These are phyloP conservation scores for Pseudomonodictys pantanalensis DNA, from an alignment of 495 filamentous ascomycete genomes.

Conservation along the genomic window DNA sequence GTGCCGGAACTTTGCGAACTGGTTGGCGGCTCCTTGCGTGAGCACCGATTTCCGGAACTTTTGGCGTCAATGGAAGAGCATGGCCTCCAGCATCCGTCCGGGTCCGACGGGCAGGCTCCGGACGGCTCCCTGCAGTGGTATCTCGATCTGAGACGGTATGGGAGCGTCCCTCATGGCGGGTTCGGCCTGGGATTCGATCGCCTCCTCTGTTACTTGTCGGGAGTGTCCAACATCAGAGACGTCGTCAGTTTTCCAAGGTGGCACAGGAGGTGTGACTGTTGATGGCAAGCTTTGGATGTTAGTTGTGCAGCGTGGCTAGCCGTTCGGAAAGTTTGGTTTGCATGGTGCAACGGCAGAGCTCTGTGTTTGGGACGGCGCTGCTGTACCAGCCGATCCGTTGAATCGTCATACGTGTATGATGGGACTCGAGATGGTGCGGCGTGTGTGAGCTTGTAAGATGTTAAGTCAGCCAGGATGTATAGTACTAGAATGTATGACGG, in stretches of 20 bases:
- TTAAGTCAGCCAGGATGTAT: no score
- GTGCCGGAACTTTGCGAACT: constrained; percentile 88
- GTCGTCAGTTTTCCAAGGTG: constrained; percentile 86
- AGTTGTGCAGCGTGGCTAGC: neutral
- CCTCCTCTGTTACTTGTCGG: constrained; percentile 79
- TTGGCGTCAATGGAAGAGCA: constrained; percentile 68
- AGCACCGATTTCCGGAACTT: constrained; percentile 73
- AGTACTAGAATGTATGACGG: no score
- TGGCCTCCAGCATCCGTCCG: constrained; percentile 47
- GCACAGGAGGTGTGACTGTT: constrained; percentile 90
- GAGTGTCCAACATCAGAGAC: constrained; percentile 81
- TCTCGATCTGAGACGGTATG: constrained; percentile 88
- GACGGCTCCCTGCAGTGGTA: constrained; percentile 72
- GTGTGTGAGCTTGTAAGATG: no score
- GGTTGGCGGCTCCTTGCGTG: constrained; percentile 88
- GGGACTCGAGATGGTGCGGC: no score
- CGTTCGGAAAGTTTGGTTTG: neutral
- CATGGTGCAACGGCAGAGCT: neutral
- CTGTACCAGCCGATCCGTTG: neutral
- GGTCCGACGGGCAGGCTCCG: constrained; percentile 1
- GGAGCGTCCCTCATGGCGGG: constrained; percentile 90
- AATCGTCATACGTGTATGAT: neutral
- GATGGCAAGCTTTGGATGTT: constrained; percentile 27
- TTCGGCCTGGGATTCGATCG: constrained; percentile 95
- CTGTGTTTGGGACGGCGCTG: neutral